Conservation (phyloP, 2,329 filamentous ascomycete species). For the Teratosphaeria pseudoeucalypti region DNA sequence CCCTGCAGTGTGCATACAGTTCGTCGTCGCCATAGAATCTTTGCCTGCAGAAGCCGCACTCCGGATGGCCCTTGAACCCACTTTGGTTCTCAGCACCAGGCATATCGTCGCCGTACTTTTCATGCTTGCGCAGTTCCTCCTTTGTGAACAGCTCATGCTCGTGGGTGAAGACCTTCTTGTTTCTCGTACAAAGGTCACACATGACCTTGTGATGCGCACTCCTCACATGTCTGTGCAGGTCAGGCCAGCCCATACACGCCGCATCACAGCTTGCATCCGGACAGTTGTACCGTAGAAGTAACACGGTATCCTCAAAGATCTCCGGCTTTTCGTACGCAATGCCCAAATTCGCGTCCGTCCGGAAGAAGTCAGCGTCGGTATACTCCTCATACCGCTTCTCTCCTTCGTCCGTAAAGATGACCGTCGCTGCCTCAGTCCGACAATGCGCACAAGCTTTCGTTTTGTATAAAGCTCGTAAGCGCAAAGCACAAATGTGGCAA, state of each 20-base stretch:
- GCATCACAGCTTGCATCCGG: slow-evolving; percentile 76
- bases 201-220: slow-evolving; percentile 74
- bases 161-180: slow-evolving; percentile 98
- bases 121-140: slow-evolving; percentile 73
- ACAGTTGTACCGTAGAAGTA: slow-evolving; percentile 89
- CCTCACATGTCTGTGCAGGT: slow-evolving; percentile 72
- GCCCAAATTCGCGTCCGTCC: slow-evolving; percentile 73
- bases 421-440: slow-evolving; percentile 65
- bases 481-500: slow-evolving; percentile 88
- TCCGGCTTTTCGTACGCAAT: slow-evolving; percentile 83
- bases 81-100: slow-evolving; percentile 86
- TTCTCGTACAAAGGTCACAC: slow-evolving; percentile 80
- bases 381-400: slow-evolving; percentile 83
- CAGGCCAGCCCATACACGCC: slow-evolving; percentile 71
- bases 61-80: slow-evolving; percentile 89
- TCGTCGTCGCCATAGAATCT: slow-evolving; percentile 96
- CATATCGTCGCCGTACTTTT: slow-evolving; percentile 80
- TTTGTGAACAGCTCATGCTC: slow-evolving; percentile 87
- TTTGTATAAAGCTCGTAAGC: slow-evolving; percentile 90
- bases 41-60: slow-evolving; percentile 84
- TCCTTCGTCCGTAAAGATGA: slow-evolving; percentile 83
- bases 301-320: slow-evolving; percentile 81
- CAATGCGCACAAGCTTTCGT: slow-evolving; percentile 96
- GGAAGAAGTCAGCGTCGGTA: slow-evolving; percentile 58
- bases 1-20: slow-evolving; percentile 82